Evolutionary conservation across 1,284 basidiomycete genomes (phyloP).

Genomic region (Fomitopsis pinicola): DNA sequence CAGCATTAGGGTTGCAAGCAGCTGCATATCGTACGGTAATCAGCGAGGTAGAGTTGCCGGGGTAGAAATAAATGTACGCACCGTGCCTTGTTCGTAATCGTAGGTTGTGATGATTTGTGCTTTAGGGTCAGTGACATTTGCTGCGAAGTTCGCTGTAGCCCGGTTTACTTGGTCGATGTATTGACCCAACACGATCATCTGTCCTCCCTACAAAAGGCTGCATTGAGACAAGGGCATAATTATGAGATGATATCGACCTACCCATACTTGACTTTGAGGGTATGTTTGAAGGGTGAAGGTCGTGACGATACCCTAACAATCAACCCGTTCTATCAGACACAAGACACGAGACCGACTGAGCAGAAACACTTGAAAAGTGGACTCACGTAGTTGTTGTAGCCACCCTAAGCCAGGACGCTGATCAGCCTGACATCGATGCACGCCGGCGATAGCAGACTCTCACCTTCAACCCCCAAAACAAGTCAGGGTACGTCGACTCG

Average conservation of each 20-base stretch:
- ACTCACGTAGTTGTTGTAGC: slow-evolving; percentile 56
- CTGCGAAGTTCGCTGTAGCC: slow-evolving; percentile 46
- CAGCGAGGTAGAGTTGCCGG: not conserved
- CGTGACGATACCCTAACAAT: slow-evolving; percentile 52
- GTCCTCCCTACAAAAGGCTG: slow-evolving; percentile 42
- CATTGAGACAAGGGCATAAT: not conserved
- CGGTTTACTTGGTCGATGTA: slow-evolving; percentile 34
- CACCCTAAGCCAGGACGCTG: slow-evolving; percentile 35
- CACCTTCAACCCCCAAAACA: slow-evolving; percentile 40
- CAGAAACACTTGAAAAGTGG: not conserved
- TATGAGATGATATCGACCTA: slow-evolving; percentile 20
- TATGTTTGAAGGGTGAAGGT: slow-evolving; percentile 49
- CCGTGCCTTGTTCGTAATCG: slow-evolving; percentile 39
- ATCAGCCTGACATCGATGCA: not conserved
- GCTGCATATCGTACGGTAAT: slow-evolving; percentile 1
- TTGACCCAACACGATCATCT: slow-evolving; percentile 34
- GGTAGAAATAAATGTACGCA: slow-evolving; percentile 12
- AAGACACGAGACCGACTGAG: not conserved
- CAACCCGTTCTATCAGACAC: slow-evolving; percentile 15
- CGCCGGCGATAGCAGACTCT: not conserved
- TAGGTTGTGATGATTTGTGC: slow-evolving; percentile 53
- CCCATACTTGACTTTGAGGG: slow-evolving; percentile 58
- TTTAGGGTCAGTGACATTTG: slow-evolving; percentile 51
- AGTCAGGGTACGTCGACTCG: slow-evolving; percentile 22
- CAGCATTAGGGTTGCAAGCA: slow-evolving; percentile 23